Evolutionary conservation across 768 basidiomycete species (phyloP), one percentile per base, ranked within the genome.

Genomic region (Sistotremastrum niveocremeum): DNA sequence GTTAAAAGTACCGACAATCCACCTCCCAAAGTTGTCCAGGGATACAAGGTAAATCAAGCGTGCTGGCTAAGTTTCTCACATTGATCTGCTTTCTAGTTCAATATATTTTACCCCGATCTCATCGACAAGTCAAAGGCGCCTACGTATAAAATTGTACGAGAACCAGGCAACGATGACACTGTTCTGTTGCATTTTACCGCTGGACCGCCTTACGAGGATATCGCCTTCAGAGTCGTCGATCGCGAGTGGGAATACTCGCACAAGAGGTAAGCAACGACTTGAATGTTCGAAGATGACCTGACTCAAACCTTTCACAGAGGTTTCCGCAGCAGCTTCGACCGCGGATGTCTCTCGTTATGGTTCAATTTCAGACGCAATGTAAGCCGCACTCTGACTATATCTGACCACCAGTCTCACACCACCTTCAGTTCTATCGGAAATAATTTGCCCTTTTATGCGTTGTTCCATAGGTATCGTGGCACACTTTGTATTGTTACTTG

Each of bases 231-330:
- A 49, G 94, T 99, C 50, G 94, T 99, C 48, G 89, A 95, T 56
- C 76, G 89, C 45, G 91, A 95, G 62, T 99, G 95, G 95, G 95
- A 98, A 56, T 94, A 87, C 62, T 93, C 89, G 36, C 93, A 98
- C 58, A 95, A 94, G 69, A 77, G 89, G 88, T 87, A 60, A 45
- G 66, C 49, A 32, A 28, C 28, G 9, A 46, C 11, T 20, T 35
- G 5, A 9, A 4, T 11, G 9, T 40, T 28, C 30, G 20, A 33
- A 12, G 29, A 10, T 20, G 10, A 44, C 12, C n/a, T 37, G 10
- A 38, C 20, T n/a, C 12, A 32, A 4, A 28, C 8, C 20, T 39
- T 30, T 51, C 46, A 50, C 49, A 94, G 90, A 51, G 95, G 95
- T 10, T 99, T 98, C 72, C 75, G 91, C 42, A 90, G 88, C 60